Base-by-base conservation (phyloP, 2,329 filamentous ascomycete species). In the Fusarium keratoplasticum region DNA sequence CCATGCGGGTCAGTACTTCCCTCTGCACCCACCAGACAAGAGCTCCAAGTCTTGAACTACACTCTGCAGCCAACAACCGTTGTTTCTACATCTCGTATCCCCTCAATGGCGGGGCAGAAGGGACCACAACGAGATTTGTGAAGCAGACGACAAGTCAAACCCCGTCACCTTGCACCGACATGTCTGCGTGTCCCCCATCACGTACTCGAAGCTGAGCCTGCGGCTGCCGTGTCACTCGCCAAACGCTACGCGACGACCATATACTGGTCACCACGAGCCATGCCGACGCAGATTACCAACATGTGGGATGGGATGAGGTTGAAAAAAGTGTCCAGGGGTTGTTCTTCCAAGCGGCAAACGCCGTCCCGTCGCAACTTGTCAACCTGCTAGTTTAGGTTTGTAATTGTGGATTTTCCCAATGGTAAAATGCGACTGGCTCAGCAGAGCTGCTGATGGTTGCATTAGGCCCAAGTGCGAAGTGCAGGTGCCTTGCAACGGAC, bases 341-440 rank as follows among this genome's bases (percentile, higher is more conserved):
- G 6, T 42, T 40, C 50, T 64, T 11, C 5, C 20, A 42, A 29
- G 22, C 50, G 57, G 35, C 54, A 44, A 58, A 11, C 22, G 14
- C 22, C 42, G 29, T 16, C 55, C 40, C 27, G 29, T 38, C 40
- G 35, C 44, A 47, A 59, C 18, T 29, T 65, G 58, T 44, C 54
- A 55, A 36, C n/a, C 29, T 71, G 52, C 58, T 44, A 59, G 54
- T 55, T 35, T 18, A 29, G 42, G 33, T 38, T 54, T 50, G 38
- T 38, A 36, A 47, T 29, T 63, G 40, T 74, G 64, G 62, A 50
- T 64, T 59, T 55, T 50, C 29, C 25, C 36, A 47, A 31, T 47
- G 54, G 38, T 59, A 35, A 52, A 62, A 74, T 74, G 72, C 72
- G 72, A 74, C 72, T 74, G 72, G 72, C 36, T 62, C 69, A 38